phyloP scores from a whole-genome alignment of 345 rosid species.

The Gossypium rotundifolium region DNA sequence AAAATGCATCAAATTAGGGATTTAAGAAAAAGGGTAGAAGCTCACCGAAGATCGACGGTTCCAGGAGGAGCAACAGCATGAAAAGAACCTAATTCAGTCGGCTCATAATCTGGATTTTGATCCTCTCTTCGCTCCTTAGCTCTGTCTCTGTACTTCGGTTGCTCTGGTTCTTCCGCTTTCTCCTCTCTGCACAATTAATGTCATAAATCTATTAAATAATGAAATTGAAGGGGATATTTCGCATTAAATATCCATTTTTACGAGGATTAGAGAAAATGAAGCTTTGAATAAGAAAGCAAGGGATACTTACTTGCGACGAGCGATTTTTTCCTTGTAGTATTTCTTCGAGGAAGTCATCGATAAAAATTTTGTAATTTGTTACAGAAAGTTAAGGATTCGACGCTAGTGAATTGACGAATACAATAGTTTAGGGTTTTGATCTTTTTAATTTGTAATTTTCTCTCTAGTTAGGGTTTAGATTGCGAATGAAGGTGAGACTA shows the following conservation, averaged over 20 bases:
- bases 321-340: conserved; percentile 70
- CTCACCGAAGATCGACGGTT: conserved; percentile 56
- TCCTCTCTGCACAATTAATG: conserved; percentile 56
- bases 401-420: background rate
- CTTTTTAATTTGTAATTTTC: background rate
- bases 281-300: background rate
- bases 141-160: conserved; percentile 77
- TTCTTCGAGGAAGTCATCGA: conserved; percentile 65
- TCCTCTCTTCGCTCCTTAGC: conserved; percentile 97
- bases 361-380: background rate
- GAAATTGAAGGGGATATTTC: no score
- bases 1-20: background rate
- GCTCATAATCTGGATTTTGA: conserved; percentile 94
- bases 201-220: background rate
- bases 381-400: background rate
- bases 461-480: conserved; percentile 21
- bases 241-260: background rate
- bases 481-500: background rate
- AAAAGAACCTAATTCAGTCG: conserved; percentile 72
- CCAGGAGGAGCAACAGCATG: conserved; percentile 99
- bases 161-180: conserved; percentile 76
- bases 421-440: background rate
- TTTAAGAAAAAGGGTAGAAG: background rate
- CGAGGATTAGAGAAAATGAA: background rate
- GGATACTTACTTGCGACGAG: conserved; percentile 66